Evolutionary conservation across 129 eudicot genomes (phyloP), one percentile per base, ranked within the genome.

Genomic region (Pittosporum tobira): DNA sequence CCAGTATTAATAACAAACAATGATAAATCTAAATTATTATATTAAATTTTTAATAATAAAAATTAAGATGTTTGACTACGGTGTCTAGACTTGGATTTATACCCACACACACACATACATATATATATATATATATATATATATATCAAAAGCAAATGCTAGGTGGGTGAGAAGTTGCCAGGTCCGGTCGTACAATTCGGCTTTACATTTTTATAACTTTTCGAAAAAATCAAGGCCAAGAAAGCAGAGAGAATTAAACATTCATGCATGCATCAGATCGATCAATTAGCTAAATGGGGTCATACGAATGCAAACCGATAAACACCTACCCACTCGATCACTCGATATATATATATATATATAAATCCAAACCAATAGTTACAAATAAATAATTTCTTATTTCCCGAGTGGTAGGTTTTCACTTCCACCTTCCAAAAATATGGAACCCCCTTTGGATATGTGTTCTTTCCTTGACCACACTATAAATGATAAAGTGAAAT

Each of bases 391-490:
- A 40, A 6, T 40, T 1, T 10, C 14, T 10, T 6, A 11, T 14
- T 40, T 40, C 11, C 14, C 46, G 14, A 40, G 46, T 14, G 46
- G 46, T 13, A 40, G 46, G 46, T 40, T 13, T 40, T 40, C 18
- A n/a, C 52, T 48, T 48, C 52, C 4, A 23, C 53, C 53, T 48
- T 48, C 53, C 26, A 40, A 48, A 48, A 16, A 48, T 48, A 19
- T 20, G 27, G 20, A 48, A 48, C 27, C 25, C n/a, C 1, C 12
- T 48, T 48, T 48, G 27, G 26, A 48, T 20, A 48, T 48, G 22
- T 10, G 28, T 48, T 19, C 23, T n/a, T 48, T 20, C 20, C 54
- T 48, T 48, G 7, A 6, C 54, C 54, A 48, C 27, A 14, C 20
- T 48, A 48, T 48, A 13, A 48, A 19, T 40, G 15, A 38, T 38